phyloP scores from a whole-genome alignment of 805 yeast genomes.

The Spathaspora gorwiae region DNA sequence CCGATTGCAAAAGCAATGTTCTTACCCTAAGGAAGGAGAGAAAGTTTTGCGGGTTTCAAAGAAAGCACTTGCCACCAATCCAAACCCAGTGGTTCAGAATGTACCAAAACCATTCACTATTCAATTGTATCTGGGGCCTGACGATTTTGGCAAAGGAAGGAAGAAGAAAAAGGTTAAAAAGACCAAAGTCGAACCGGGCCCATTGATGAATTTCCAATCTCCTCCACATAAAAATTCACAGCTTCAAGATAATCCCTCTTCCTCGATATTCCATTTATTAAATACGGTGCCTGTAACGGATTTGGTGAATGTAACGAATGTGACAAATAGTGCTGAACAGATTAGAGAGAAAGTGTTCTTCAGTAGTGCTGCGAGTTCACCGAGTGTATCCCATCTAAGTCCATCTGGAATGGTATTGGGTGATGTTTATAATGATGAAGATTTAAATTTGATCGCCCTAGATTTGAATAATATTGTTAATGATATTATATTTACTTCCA shows the following conservation, averaged over 20 bases:
- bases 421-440: slow-evolving; percentile 15
- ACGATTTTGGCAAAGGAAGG: slow-evolving; percentile 2
- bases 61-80: slow-evolving; percentile 3
- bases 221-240: background rate
- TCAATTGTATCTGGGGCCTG: slow-evolving; percentile 11
- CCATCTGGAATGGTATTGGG: slow-evolving; percentile 4
- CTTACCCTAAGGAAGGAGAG: slow-evolving; percentile 34
- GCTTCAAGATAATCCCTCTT: background rate
- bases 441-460: slow-evolving; percentile 32
- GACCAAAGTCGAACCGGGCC: slow-evolving; percentile 3
- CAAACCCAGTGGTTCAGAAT: background rate
- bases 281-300: background rate
- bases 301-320: too few relatives aligned
- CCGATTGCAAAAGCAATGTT: slow-evolving; percentile 29
- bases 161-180: slow-evolving; percentile 2
- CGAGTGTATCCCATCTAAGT: background rate
- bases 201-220: background rate
- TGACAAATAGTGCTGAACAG: background rate
- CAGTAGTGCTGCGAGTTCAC: background rate
- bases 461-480: slow-evolving; percentile 39
- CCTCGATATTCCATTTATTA: slow-evolving; percentile 1
- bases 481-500: slow-evolving; percentile 34
- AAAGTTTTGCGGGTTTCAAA: slow-evolving; percentile 28
- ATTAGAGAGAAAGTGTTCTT: background rate
- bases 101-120: slow-evolving; percentile 10